These are phyloP conservation scores for Pilatotrama ljubarskyi DNA, from an alignment of 768 basidiomycete species.

Conservation along the genomic window DNA sequence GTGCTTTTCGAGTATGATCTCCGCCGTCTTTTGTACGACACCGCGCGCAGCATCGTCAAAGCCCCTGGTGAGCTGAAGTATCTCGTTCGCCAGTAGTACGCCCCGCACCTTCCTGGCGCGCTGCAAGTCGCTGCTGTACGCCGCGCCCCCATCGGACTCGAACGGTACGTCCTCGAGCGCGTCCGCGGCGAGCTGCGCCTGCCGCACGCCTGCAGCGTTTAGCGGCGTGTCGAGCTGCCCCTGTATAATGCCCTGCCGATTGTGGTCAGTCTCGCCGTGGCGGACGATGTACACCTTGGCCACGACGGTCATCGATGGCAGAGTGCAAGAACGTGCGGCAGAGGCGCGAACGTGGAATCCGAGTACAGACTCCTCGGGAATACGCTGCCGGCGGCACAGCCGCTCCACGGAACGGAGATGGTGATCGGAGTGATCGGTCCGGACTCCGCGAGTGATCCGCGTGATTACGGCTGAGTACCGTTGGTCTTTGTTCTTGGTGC, in stretches of 20 bases:
- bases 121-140: conserved; percentile 70
- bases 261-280: conserved; percentile 79
- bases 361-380: no score
- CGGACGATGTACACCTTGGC: conserved; percentile 65
- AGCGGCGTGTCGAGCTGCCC: conserved; percentile 72
- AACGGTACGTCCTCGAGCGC: conserved; percentile 57
- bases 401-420: no score
- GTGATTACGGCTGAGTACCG: background rate
- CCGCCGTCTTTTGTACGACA: conserved; percentile 54
- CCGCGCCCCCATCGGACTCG: conserved; percentile 36
- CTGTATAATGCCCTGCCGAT: conserved; percentile 63
- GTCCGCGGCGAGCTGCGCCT: conserved; percentile 57
- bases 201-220: conserved; percentile 60
- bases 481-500: no score
- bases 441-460: background rate
- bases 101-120: conserved; percentile 62
- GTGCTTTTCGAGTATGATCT: conserved; percentile 59
- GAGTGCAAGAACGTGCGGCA: no score
- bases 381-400: no score
- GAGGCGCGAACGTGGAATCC: no score
- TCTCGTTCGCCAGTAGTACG: no score
- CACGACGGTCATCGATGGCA: conserved; percentile 27
- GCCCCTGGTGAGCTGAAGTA: no score
- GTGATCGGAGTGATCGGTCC: background rate
- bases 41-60: background rate